Conservation (phyloP, 768 basidiomycete genomes). For the Boletus coccyginus region DNA sequence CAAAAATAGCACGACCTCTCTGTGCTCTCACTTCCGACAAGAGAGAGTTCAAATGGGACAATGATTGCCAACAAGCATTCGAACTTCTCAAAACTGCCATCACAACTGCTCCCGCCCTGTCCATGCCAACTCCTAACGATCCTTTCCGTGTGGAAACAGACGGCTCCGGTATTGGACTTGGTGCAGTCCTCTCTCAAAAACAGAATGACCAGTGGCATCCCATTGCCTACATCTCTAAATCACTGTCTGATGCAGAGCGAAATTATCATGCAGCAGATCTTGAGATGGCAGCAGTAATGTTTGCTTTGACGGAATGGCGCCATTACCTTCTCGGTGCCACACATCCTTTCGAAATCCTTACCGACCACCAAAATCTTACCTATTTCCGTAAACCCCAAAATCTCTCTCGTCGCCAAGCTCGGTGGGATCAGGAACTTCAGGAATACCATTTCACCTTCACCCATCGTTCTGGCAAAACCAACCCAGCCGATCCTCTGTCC, state of each 20-base stretch:
- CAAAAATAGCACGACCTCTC: accelerated
- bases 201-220: too few species aligned
- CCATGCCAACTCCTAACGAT: too few species aligned
- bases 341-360: neutral
- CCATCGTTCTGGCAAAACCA: neutral
- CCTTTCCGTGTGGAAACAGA: too few species aligned
- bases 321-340: neutral
- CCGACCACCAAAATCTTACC: neutral
- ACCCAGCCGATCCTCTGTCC: neutral
- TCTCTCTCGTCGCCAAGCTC: accelerated
- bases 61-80: neutral
- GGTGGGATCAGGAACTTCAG: neutral
- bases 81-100: accelerated
- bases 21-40: neutral
- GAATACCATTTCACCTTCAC: neutral
- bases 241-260: neutral
- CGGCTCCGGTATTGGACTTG: too few species aligned
- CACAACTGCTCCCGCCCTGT: accelerated
- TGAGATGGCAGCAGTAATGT: neutral
- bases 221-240: neutral
- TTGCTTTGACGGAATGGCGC: neutral
- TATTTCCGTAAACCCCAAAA: neutral
- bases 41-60: neutral
- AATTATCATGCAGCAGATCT: neutral
- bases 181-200: too few species aligned